These are phyloP conservation scores for Scenedesmus sp. DNA, from an alignment of 163 green algal species.

Conservation along the genomic window DNA sequence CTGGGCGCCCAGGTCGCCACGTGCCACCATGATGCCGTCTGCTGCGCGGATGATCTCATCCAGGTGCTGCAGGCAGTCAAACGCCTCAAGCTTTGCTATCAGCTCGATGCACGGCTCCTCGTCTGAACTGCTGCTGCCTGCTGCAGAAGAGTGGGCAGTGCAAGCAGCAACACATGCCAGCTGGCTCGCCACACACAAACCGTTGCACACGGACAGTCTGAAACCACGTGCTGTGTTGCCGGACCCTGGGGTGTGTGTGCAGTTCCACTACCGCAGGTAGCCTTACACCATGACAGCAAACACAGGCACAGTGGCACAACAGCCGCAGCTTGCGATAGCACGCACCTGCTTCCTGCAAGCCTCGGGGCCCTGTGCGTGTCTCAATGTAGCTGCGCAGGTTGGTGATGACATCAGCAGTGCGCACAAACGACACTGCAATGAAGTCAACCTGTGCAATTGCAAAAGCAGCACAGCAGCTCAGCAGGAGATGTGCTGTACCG, in stretches of 20 bases:
- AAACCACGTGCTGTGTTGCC: too few relatives aligned
- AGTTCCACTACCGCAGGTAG: too few relatives aligned
- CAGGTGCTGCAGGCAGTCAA: slow-evolving; percentile 78
- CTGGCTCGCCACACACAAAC: too few relatives aligned
- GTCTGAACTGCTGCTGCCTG: background rate
- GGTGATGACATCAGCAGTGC: slow-evolving; percentile 85
- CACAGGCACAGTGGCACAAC: background rate
- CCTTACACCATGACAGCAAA: background rate
- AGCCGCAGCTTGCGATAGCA: background rate
- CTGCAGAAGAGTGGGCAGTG: background rate
- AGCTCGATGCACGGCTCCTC: slow-evolving; percentile 64
- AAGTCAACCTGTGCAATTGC: slow-evolving; percentile 80
- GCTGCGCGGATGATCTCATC: slow-evolving; percentile 74
- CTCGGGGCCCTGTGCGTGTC: background rate
- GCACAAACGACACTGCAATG: slow-evolving; percentile 93
- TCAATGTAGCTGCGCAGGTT: slow-evolving; percentile 74
- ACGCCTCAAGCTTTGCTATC: slow-evolving; percentile 82
- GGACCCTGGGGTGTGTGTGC: too few relatives aligned
- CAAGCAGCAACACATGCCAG: background rate
- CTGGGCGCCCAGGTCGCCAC: slow-evolving; percentile 75
- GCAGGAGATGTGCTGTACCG: too few relatives aligned
- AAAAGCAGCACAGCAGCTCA: background rate
- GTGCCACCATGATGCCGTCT: slow-evolving; percentile 80
- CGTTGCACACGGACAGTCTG: too few relatives aligned
- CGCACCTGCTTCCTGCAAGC: background rate